A percentile compares a stretch with the other conserved stretches of the same genome.
phyloP scores from a whole-genome alignment of 306 rosid genomes.

The Glycine latifolia region DNA sequence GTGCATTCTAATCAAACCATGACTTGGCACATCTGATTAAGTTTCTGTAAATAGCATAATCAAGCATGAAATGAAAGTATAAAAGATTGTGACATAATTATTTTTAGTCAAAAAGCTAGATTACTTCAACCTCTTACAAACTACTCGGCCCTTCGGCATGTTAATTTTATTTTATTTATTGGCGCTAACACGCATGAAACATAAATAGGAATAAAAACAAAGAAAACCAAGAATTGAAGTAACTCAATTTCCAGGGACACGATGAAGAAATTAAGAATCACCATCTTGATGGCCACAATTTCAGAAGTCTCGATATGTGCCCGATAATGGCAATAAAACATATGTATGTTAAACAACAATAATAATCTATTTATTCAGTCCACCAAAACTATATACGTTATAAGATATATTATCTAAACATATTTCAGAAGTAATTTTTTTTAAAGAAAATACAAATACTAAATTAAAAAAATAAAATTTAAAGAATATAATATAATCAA shows the following conservation, averaged over 20 bases:
- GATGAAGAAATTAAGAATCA: slow-evolving; percentile 39
- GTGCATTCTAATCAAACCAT: too few species aligned
- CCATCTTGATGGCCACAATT: slow-evolving; percentile 75
- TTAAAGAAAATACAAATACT: too few species aligned
- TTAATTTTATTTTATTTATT: background rate
- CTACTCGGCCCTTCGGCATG: background rate
- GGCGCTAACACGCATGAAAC: background rate
- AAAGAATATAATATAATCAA: too few species aligned
- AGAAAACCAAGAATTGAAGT: background rate
- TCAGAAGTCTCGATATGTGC: slow-evolving; percentile 61
- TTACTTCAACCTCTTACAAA: background rate
- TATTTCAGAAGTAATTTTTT: too few species aligned
- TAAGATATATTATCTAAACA: too few species aligned
- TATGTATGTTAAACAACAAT: background rate
- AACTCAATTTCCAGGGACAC: background rate
- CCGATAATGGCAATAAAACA: slow-evolving; percentile 38
- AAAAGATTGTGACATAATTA: background rate
- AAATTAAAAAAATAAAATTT: too few species aligned
- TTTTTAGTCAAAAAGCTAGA: too few species aligned
- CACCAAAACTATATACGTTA: too few species aligned
- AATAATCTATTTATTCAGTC: too few species aligned
- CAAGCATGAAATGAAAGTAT: background rate
- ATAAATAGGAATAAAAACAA: background rate
- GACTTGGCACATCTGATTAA: too few species aligned
- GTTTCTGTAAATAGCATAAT: too few species aligned